Percentiles rank a stretch among this genome's conserved stretches.
phyloP scores from a whole-genome alignment of 129 eudicot species.

The Artemisia annua region DNA sequence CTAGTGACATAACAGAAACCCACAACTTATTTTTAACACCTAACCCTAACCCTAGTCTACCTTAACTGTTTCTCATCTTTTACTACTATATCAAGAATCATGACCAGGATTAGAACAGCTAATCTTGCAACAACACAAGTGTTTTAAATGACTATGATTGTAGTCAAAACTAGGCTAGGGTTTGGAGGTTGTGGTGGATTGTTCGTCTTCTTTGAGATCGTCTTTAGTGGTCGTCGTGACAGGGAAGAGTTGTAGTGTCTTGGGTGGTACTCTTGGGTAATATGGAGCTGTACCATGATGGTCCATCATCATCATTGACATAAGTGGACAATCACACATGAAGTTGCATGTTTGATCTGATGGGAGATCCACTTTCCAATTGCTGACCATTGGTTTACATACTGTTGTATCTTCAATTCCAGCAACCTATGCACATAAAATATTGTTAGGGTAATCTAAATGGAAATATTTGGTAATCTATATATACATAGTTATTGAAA shows the following conservation, averaged over 20 bases:
- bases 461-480: background rate
- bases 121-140: background rate
- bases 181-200: slow-evolving; percentile 29
- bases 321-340: slow-evolving; percentile 36
- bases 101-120: slow-evolving; percentile 15
- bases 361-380: slow-evolving; percentile 37
- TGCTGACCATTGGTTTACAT: slow-evolving; percentile 23
- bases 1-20: slow-evolving; percentile 36
- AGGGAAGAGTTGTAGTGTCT: slow-evolving; percentile 89
- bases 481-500: background rate
- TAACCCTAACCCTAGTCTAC: slow-evolving; percentile 14
- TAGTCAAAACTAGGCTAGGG: slow-evolving; percentile 26
- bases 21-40: slow-evolving; percentile 26
- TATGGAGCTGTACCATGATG: slow-evolving; percentile 33
- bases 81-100: slow-evolving; percentile 19
- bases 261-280: slow-evolving; percentile 46
- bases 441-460: background rate
- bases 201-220: slow-evolving; percentile 25
- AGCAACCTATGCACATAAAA: slow-evolving; percentile 20
- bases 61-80: slow-evolving; percentile 23
- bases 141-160: too few species aligned
- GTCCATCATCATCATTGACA: slow-evolving; percentile 47
- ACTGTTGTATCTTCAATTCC: slow-evolving; percentile 36
- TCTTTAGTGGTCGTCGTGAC: slow-evolving; percentile 40
- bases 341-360: slow-evolving; percentile 30